Percentiles rank a stretch among this genome's conserved stretches.
These are phyloP conservation scores for Candida railenensis DNA, from an alignment of 805 yeast species.

Conservation along the genomic window DNA sequence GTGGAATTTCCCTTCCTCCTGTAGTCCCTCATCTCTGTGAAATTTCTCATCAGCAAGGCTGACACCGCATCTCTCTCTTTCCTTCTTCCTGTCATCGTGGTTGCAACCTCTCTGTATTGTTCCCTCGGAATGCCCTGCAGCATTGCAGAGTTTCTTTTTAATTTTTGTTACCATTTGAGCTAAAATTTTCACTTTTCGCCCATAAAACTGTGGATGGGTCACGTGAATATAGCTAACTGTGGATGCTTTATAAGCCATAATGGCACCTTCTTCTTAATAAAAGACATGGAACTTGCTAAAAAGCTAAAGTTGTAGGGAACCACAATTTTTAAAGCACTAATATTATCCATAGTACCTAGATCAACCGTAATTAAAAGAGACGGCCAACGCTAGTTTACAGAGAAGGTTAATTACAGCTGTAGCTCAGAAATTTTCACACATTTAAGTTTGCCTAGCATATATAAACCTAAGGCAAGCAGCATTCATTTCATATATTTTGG, in stretches of 20 bases:
- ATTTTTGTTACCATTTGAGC: background rate
- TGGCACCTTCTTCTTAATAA: background rate
- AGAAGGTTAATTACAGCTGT: background rate
- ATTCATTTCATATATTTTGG: background rate
- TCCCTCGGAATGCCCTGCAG: no score
- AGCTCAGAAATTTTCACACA: background rate
- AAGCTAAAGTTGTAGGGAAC: background rate
- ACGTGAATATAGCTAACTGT: constrained; percentile 25
- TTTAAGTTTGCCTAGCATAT: background rate
- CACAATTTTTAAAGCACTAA: background rate
- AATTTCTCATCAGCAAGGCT: no score
- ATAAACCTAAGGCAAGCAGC: background rate
- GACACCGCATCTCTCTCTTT: no score
- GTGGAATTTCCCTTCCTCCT: no score
- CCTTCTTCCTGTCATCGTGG: no score
- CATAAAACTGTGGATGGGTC: constrained; percentile 7
- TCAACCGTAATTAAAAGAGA: background rate
- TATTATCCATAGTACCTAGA: no score
- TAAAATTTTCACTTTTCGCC: background rate
- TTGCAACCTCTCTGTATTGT: no score
- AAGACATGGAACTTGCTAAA: background rate
- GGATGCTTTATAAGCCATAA: constrained; percentile 17
- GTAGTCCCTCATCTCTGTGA: no score
- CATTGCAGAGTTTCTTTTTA: background rate
- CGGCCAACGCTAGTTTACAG: background rate